phyloP scores from a whole-genome alignment of 768 basidiomycete species.

The Dacryopinax spathularia region DNA sequence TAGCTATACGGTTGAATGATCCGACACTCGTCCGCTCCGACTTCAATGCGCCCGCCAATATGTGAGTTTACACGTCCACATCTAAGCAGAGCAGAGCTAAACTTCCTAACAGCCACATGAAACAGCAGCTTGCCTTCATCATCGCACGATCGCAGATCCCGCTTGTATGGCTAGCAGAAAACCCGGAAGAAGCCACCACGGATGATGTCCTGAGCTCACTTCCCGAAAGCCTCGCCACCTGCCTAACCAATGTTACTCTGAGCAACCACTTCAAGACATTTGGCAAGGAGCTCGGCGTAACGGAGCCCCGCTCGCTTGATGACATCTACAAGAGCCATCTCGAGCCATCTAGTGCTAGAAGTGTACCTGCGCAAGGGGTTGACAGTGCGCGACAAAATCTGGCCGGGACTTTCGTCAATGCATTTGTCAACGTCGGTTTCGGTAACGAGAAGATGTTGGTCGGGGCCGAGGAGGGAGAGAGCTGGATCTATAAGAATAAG shows the following conservation, averaged over 20 bases:
- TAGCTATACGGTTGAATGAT: conserved; percentile 76
- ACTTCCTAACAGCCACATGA: conserved; percentile 51
- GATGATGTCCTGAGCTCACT: conserved; percentile 40
- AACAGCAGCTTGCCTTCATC: conserved; percentile 84
- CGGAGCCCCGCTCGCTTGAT: conserved; percentile 80
- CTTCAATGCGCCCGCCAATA: conserved; percentile 80
- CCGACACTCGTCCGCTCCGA: conserved; percentile 67
- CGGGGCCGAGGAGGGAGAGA: conserved; percentile 85
- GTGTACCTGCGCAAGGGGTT: conserved; percentile 45
- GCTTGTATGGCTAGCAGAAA: conserved; percentile 64
- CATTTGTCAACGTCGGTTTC: conserved; percentile 96
- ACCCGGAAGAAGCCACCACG: conserved; percentile 39
- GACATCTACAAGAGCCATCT: conserved; percentile 96
- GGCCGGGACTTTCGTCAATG: conserved; percentile 95
- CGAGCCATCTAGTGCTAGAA: conserved; percentile 29
- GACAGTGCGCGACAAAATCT: conserved; percentile 91
- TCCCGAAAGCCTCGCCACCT: conserved; percentile 69
- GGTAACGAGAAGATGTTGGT: conserved; percentile 99
- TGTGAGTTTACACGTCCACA: conserved; percentile 27
- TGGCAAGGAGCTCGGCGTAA: conserved; percentile 83
- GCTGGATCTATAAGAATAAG: conserved; percentile 99
- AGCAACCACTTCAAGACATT: conserved; percentile 78
- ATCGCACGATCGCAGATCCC: conserved; percentile 87
- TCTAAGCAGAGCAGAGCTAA: not conserved
- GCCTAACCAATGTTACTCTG: conserved; percentile 71